Conservation (phyloP, 2,329 filamentous ascomycete species). For the Aspergillus neotritici region DNA sequence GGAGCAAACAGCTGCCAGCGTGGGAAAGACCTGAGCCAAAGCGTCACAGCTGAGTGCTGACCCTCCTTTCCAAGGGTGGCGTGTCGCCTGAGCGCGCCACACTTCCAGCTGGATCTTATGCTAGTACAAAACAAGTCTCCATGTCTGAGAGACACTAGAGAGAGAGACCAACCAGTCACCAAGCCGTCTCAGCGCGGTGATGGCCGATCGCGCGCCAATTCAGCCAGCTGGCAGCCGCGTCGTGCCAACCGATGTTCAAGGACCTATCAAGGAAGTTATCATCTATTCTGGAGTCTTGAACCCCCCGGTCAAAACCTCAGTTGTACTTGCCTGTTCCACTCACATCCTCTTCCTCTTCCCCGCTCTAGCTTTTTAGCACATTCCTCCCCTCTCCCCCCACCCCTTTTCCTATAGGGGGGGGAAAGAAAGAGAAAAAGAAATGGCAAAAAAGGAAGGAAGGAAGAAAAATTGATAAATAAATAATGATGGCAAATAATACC, state of each 20-base stretch:
- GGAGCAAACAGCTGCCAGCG: constrained; percentile 7
- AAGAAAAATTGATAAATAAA: too few species aligned
- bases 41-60: constrained; percentile 9
- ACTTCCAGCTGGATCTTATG: constrained; percentile 8
- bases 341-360: constrained; percentile 7
- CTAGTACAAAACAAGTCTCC: too few species aligned
- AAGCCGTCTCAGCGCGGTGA: constrained; percentile 20
- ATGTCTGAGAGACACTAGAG: too few species aligned
- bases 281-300: too few species aligned
- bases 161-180: constrained; percentile 14
- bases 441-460: too few species aligned
- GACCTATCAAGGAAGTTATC: too few species aligned
- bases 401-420: constrained; percentile 9
- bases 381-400: constrained; percentile 2
- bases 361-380: constrained; percentile 10
- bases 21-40: constrained; percentile 1
- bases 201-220: constrained; percentile 38
- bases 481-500: too few species aligned
- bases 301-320: too few species aligned
- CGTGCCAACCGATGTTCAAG: neutral
- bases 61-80: constrained; percentile 16
- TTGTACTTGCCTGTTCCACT: neutral
- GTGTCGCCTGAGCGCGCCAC: constrained; percentile 28
- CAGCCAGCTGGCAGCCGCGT: constrained; percentile 25
- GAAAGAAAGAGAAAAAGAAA: constrained; percentile 1